Evolutionary conservation across 2,329 filamentous ascomycete species (phyloP), one percentile per base, ranked within the genome.

Genomic region (Fusarium sp.): DNA sequence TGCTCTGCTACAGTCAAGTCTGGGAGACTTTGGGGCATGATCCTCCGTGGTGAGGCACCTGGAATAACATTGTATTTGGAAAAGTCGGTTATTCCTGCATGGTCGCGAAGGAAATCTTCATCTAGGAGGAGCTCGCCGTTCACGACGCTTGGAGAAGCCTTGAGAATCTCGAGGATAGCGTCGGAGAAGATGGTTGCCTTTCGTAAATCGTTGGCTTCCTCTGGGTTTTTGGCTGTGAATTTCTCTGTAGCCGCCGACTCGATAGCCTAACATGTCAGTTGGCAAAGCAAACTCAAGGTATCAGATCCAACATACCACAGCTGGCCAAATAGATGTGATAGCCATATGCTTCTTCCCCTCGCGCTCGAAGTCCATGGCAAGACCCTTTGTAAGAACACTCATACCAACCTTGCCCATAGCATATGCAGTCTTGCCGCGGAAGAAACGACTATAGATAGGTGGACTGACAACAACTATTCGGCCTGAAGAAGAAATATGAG

Each of bases 401-500:
- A 97, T 97, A 49, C 87, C 93, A 6, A 96, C 88, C 79, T 96
- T 96, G 4, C 91, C 90, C 82, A 90, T 86, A 5, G 94, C 93
- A 82, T 97, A 97, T 19, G 92, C 93, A 3, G 94, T 93, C 87
- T 97, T 97, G 16, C 94, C 94, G 28, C 93, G 84, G 81, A 96
- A 95, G 82, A 97, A 97, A 35, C 94, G 87, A 71, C 90, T 93
- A 82, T 97, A 97, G 64, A 97, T 95, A 4, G 94, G 94, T 30
- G 94, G 94, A 78, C 91, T 93, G 61, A 97, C 92, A 61, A 96
- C 92, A 50, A 97, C 84, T 69, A 97, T 89, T 32, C 94, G 83
- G 0, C 90, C 93, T 32, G 84, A 86, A 21, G 71, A 82, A 77
- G 83, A 68, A 67, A 96, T 91, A 67, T 91, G 85, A 5, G 94